Percentiles rank a stretch among this genome's conserved stretches.
These are phyloP conservation scores for Gossypium raimondii DNA, from an alignment of 345 rosid genomes.

Conservation along the genomic window DNA sequence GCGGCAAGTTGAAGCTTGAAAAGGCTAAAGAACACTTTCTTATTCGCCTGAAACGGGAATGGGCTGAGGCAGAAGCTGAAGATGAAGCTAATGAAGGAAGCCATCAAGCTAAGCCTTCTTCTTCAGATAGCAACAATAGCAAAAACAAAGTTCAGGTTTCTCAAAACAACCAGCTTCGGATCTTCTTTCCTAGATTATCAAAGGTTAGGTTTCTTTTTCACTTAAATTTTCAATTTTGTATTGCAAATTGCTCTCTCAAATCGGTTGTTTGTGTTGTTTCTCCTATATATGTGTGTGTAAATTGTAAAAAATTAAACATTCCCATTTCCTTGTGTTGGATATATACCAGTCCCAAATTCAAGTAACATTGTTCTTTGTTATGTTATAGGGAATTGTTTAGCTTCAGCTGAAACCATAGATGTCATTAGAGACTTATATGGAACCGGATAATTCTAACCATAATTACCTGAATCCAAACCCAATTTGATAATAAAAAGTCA, in stretches of 20 bases:
- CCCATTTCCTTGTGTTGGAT: neutral
- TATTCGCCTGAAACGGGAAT: constrained; percentile 57
- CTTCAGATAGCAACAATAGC: constrained; percentile 20
- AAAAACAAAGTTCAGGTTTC: constrained; percentile 12
- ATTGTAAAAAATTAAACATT: neutral
- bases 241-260: neutral
- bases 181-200: constrained; percentile 67
- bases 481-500: too few relatives aligned
- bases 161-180: constrained; percentile 37
- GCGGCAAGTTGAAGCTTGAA: constrained; percentile 76
- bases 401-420: neutral
- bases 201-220: constrained; percentile 39
- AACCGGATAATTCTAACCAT: too few relatives aligned
- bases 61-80: constrained; percentile 43
- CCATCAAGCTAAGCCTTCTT: neutral
- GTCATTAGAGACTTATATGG: neutral
- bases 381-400: neutral
- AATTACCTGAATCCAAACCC: too few relatives aligned
- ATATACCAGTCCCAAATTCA: neutral
- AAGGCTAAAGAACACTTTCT: constrained; percentile 86
- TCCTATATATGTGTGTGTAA: too few relatives aligned
- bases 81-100: constrained; percentile 16
- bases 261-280: neutral
- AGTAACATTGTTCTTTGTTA: neutral
- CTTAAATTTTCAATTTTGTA: neutral